These are phyloP conservation scores for Magnaporthiopsis incrustans DNA, from an alignment of 2,329 filamentous ascomycete species.

Conservation along the genomic window DNA sequence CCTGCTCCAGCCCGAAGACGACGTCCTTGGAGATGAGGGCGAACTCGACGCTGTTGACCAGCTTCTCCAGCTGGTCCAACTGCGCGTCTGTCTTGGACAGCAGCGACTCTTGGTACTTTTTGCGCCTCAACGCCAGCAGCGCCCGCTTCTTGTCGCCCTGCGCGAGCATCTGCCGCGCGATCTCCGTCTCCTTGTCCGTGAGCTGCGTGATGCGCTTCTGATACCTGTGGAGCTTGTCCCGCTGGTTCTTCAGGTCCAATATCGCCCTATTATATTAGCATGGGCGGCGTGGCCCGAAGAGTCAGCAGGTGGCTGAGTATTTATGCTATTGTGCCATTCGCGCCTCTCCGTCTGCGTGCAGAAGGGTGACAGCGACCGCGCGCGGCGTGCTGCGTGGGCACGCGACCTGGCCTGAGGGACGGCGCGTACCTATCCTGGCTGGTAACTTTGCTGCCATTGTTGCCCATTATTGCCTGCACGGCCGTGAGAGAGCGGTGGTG, in stretches of 20 bases:
- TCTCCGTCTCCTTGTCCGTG: constrained; percentile 77
- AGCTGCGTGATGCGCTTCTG: constrained; percentile 82
- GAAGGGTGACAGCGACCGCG: neutral
- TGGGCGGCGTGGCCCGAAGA: constrained; percentile 2
- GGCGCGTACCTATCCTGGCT: constrained; percentile 74
- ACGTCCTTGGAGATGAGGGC: constrained; percentile 96
- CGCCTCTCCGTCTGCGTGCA: neutral
- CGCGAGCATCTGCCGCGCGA: constrained; percentile 75
- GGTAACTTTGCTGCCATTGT: constrained; percentile 49
- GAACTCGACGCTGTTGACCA: constrained; percentile 88
- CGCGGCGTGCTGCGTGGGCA: neutral
- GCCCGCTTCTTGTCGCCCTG: constrained; percentile 74
- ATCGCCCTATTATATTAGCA: constrained; percentile 59
- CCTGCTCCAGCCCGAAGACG: constrained; percentile 84
- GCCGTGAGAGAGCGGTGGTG: neutral
- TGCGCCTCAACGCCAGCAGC: constrained; percentile 79
- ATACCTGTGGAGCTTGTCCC: constrained; percentile 94
- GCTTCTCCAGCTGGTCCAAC: constrained; percentile 84
- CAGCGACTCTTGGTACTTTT: constrained; percentile 93
- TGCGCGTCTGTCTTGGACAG: constrained; percentile 85
- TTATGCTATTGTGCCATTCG: neutral
- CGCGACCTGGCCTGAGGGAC: neutral
- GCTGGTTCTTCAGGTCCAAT: constrained; percentile 94
- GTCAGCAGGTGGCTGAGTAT: neutral
- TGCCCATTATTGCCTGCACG: constrained; percentile 36